phyloP scores from a whole-genome alignment of 306 rosid genomes.

The Dalbergia oliveri region DNA sequence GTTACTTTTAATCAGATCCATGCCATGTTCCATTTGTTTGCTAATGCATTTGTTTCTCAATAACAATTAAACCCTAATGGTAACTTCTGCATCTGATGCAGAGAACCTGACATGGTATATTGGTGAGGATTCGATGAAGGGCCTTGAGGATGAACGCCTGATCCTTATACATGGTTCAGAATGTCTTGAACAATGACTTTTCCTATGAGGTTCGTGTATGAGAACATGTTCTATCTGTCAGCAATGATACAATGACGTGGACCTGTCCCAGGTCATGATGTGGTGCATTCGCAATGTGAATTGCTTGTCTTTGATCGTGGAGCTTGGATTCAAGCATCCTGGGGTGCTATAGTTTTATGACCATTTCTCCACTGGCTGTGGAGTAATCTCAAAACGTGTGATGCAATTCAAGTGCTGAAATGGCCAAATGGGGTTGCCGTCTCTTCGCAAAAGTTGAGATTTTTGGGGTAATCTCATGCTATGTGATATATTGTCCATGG shows the following conservation, averaged over 20 bases:
- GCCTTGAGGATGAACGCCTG: conserved; percentile 75
- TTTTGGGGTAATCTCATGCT: conserved; percentile 38
- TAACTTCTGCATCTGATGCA: conserved; percentile 47
- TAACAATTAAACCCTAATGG: conserved; percentile 16
- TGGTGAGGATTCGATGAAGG: conserved; percentile 68
- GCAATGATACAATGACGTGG: conserved; percentile 22
- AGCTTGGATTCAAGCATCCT: conserved; percentile 36
- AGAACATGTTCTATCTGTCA: conserved; percentile 31
- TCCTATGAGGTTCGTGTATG: conserved; percentile 20
- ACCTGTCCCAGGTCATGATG: conserved; percentile 35
- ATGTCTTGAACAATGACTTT: conserved; percentile 56
- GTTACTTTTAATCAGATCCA: conserved; percentile 33
- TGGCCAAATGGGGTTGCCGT: conserved; percentile 6
- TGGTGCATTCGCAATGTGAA: conserved; percentile 43
- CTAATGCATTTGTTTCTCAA: conserved; percentile 27
- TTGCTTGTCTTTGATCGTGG: conserved; percentile 38
- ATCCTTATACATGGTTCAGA: conserved; percentile 66
- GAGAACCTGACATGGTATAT: conserved; percentile 73
- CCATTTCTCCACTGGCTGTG: conserved; percentile 36
- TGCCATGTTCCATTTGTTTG: conserved; percentile 32
- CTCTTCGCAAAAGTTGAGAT: conserved; percentile 21
- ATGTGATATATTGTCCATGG: conserved; percentile 34
- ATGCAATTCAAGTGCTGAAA: conserved; percentile 29
- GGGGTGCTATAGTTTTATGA: conserved; percentile 33
- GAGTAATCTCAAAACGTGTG: conserved; percentile 31